A percentile compares a stretch with the other conserved stretches of the same genome.
phyloP scores from a whole-genome alignment of 164 flowering plant genomes.

The Chloranthus sessilifolius region DNA sequence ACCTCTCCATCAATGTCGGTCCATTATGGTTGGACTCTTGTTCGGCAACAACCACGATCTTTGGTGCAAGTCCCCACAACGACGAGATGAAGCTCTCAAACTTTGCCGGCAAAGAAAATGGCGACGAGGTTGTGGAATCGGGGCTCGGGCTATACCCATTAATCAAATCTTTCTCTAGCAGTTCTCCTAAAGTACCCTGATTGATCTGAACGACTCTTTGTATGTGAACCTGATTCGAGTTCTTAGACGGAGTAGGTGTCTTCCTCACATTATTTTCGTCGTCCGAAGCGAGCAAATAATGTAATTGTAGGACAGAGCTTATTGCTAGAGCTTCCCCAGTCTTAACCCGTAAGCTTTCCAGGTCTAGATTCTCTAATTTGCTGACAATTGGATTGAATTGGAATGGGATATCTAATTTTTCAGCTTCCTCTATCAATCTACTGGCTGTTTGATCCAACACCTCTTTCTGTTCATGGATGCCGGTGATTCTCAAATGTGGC shows the following conservation, averaged over 20 bases:
- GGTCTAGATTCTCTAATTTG: slow-evolving; percentile 49
- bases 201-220: slow-evolving; percentile 24
- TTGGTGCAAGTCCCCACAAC: slow-evolving; percentile 63
- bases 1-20: slow-evolving; percentile 51
- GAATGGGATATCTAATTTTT: slow-evolving; percentile 67
- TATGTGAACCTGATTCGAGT: slow-evolving; percentile 23
- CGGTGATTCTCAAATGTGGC: slow-evolving; percentile 80
- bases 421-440: slow-evolving; percentile 63
- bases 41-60: slow-evolving; percentile 67
- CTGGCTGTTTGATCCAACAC: slow-evolving; percentile 57
- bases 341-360: slow-evolving; percentile 61
- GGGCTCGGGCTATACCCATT: slow-evolving; percentile 47
- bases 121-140: slow-evolving; percentile 56
- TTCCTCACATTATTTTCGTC: slow-evolving; percentile 26
- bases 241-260: slow-evolving; percentile 22
- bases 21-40: slow-evolving; percentile 76
- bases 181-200: slow-evolving; percentile 31
- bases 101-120: slow-evolving; percentile 33
- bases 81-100: slow-evolving; percentile 50
- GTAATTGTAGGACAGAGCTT: slow-evolving; percentile 61
- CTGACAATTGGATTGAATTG: slow-evolving; percentile 60
- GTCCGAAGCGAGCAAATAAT: slow-evolving; percentile 52
- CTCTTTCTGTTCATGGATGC: slow-evolving; percentile 62
- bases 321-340: slow-evolving; percentile 83
- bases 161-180: slow-evolving; percentile 36